Percentiles rank a stretch among this genome's conserved stretches.
These are phyloP conservation scores for Platanus orientalis DNA, from an alignment of 164 flowering plant species.

Conservation along the genomic window DNA sequence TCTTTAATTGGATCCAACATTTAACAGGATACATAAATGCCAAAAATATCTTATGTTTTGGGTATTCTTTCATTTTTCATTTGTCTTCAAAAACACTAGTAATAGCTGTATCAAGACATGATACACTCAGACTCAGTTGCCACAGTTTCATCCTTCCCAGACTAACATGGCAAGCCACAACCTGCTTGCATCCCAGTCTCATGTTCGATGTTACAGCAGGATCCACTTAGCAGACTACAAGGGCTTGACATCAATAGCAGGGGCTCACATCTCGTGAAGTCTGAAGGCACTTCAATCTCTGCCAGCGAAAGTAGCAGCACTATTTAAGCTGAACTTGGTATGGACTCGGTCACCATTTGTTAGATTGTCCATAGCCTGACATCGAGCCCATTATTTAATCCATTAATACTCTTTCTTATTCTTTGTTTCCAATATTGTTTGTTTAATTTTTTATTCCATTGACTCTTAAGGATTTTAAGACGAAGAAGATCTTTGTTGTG, in stretches of 20 bases:
- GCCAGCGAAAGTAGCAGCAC: too few relatives aligned
- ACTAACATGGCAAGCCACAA: slow-evolving; percentile 39
- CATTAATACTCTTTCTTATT: slow-evolving; percentile 5
- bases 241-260: slow-evolving; percentile 78
- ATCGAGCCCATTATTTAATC: slow-evolving; percentile 10
- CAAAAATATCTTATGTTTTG: too few relatives aligned
- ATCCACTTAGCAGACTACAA: slow-evolving; percentile 72
- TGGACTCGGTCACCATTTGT: slow-evolving; percentile 20
- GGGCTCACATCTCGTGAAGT: too few relatives aligned
- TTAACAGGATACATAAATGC: too few relatives aligned
- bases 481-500: too few relatives aligned
- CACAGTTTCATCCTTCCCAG: slow-evolving; percentile 48
- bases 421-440: too few relatives aligned
- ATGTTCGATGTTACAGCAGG: slow-evolving; percentile 50
- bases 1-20: not conserved
- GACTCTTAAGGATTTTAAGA: too few relatives aligned
- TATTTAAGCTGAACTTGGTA: slow-evolving; percentile 7
- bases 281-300: too few relatives aligned
- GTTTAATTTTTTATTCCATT: too few relatives aligned
- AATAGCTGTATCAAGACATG: too few relatives aligned
- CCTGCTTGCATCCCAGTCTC: slow-evolving; percentile 27
- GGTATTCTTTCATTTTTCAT: too few relatives aligned
- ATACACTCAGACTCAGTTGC: slow-evolving; percentile 30
- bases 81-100: too few relatives aligned
- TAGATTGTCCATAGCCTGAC: slow-evolving; percentile 62